Evolutionary conservation across 257 asterid genomes (phyloP).

Genomic region (Penstemon davidsonii): DNA sequence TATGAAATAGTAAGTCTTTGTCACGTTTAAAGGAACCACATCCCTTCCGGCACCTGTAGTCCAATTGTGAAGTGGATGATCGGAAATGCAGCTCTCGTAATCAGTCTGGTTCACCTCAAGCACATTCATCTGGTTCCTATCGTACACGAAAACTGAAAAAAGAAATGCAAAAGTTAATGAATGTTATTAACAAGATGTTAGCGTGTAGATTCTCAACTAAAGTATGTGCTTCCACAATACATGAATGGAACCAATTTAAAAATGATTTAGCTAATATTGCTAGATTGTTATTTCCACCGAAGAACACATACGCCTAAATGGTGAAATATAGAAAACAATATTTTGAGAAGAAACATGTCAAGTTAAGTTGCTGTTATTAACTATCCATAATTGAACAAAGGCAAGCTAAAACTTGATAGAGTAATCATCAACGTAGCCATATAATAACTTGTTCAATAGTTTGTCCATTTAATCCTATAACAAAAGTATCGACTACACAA

Average conservation of each 20-base stretch:
- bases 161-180: not conserved
- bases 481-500: not conserved
- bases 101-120: slow-evolving; percentile 82
- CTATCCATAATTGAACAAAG: not conserved
- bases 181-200: not conserved
- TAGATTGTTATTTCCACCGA: not conserved
- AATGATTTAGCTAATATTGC: not conserved
- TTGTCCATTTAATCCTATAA: not conserved
- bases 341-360: not conserved
- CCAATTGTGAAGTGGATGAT: slow-evolving; percentile 68
- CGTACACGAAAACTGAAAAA: slow-evolving; percentile 62
- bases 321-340: not conserved
- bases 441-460: not conserved
- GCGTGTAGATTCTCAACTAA: not conserved
- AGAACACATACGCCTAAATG: not conserved
- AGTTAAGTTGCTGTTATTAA: not conserved
- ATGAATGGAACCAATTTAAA: no score
- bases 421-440: not conserved
- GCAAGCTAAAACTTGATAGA: not conserved
- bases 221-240: not conserved
- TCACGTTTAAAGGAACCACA: slow-evolving; percentile 80
- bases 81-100: slow-evolving; percentile 60
- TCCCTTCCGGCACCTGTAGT: slow-evolving; percentile 89
- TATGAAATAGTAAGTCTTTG: slow-evolving; percentile 67
- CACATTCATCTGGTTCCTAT: slow-evolving; percentile 64